A percentile compares a stretch with the other conserved stretches of the same genome.
phyloP scores from a whole-genome alignment of 257 asterid genomes.

The Echium plantagineum region DNA sequence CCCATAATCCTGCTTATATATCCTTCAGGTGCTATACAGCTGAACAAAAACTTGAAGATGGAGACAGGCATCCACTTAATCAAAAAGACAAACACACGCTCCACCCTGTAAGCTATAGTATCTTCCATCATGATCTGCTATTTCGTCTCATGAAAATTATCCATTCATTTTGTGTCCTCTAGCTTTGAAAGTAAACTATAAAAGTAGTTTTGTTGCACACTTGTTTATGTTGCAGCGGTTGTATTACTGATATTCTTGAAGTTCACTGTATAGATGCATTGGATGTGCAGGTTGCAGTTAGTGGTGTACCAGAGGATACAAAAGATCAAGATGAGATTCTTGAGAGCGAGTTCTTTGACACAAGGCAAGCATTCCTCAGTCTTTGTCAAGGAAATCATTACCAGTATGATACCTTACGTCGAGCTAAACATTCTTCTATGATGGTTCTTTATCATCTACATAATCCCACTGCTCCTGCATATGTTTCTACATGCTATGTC shows the following conservation, averaged over 20 bases:
- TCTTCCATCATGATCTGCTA: not conserved
- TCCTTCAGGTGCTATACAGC: conserved; percentile 68
- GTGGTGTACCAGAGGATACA: conserved; percentile 65
- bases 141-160: not conserved
- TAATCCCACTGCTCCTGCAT: conserved; percentile 97
- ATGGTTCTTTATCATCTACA: conserved; percentile 98
- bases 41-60: conserved; percentile 68
- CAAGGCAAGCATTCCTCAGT: conserved; percentile 91
- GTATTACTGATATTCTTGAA: no score
- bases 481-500: conserved; percentile 49
- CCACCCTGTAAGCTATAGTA: conserved; percentile 48
- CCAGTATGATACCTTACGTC: conserved; percentile 92
- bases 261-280: no score
- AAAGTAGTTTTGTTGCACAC: no score
- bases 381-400: conserved; percentile 98
- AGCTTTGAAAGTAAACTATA: no score
- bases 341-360: conserved; percentile 97
- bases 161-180: no score
- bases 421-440: conserved; percentile 98
- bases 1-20: not conserved
- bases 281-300: conserved; percentile 50
- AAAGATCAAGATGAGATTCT: conserved; percentile 81
- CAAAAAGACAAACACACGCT: conserved; percentile 71
- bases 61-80: conserved; percentile 81
- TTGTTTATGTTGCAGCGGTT: no score